These are phyloP conservation scores for Trichoderma harzianum DNA, from an alignment of 2,329 filamentous ascomycete species.

Conservation along the genomic window DNA sequence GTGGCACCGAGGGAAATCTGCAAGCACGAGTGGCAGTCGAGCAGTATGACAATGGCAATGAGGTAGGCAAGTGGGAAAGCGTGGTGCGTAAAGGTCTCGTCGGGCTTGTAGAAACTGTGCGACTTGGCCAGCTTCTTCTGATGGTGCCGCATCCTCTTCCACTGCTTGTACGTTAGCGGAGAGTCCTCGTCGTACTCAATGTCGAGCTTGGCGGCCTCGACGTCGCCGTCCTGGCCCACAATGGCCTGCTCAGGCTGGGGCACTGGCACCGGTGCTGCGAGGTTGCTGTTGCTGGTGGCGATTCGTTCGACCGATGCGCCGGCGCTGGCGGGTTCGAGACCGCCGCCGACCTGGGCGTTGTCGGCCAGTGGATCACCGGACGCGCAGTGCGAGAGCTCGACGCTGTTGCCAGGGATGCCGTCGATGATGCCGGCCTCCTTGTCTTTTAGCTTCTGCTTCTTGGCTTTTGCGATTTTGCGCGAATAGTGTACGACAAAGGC, in stretches of 20 bases:
- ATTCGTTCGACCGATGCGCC: slow-evolving; percentile 9
- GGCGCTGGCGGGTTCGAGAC: not conserved
- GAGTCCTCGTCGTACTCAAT: slow-evolving; percentile 49
- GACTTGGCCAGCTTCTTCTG: slow-evolving; percentile 76
- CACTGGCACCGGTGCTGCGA: not conserved
- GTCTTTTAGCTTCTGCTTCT: slow-evolving; percentile 38
- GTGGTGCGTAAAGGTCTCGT: slow-evolving; percentile 78
- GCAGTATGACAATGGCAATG: slow-evolving; percentile 71
- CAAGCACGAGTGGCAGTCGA: slow-evolving; percentile 75
- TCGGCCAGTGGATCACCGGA: not conserved
- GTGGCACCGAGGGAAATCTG: slow-evolving; percentile 76
- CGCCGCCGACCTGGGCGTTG: not conserved
- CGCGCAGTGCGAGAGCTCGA: slow-evolving; percentile 18
- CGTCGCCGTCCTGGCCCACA: slow-evolving; percentile 27
- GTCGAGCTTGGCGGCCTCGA: slow-evolving; percentile 39
- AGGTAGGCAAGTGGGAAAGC: slow-evolving; percentile 74
- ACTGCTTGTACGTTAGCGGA: slow-evolving; percentile 63
- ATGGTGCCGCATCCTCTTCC: slow-evolving; percentile 69
- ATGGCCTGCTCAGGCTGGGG: not conserved
- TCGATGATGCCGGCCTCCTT: slow-evolving; percentile 21
- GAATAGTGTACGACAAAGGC: slow-evolving; percentile 71
- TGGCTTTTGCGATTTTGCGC: slow-evolving; percentile 38
- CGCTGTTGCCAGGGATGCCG: slow-evolving; percentile 1
- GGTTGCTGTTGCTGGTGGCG: slow-evolving; percentile 4
- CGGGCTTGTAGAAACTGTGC: slow-evolving; percentile 85